phyloP scores from a whole-genome alignment of 345 rosid species.

The Lumnitzera racemosa region DNA sequence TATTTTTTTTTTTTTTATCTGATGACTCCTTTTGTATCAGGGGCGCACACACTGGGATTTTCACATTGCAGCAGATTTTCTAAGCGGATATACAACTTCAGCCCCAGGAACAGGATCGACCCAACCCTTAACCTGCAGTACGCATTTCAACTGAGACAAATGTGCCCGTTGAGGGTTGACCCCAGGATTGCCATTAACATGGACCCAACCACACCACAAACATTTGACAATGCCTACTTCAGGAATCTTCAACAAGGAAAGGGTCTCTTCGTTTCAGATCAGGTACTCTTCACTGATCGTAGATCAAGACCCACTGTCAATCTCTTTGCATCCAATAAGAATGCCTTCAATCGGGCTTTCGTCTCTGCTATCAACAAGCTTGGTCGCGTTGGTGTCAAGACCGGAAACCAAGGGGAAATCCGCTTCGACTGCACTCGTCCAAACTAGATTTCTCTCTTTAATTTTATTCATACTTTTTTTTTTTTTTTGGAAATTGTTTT shows the following conservation, averaged over 20 bases:
- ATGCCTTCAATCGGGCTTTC: slow-evolving; percentile 58
- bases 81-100: slow-evolving; percentile 58
- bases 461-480: background rate
- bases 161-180: slow-evolving; percentile 65
- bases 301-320: slow-evolving; percentile 59
- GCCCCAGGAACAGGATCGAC: slow-evolving; percentile 36
- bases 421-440: slow-evolving; percentile 48
- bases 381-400: slow-evolving; percentile 66
- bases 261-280: slow-evolving; percentile 71
- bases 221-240: slow-evolving; percentile 73
- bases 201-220: slow-evolving; percentile 69
- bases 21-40: slow-evolving; percentile 11
- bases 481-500: background rate
- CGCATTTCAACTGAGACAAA: slow-evolving; percentile 44
- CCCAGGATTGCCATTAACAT: slow-evolving; percentile 69
- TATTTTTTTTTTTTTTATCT: no score
- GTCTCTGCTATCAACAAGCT: slow-evolving; percentile 57
- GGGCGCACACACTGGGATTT: slow-evolving; percentile 75
- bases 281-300: slow-evolving; percentile 46
- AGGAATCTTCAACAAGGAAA: slow-evolving; percentile 60
- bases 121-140: slow-evolving; percentile 52
- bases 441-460: slow-evolving; percentile 20
- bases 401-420: slow-evolving; percentile 67
- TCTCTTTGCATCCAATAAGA: slow-evolving; percentile 39
- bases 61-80: slow-evolving; percentile 69